A percentile compares a stretch with the other conserved stretches of the same genome.
phyloP scores from a whole-genome alignment of 176 grass and related monocot species.

The Hordeum vulgare region MorexV3_pseudomolecules_assembly NC_058521.1:4810748-4811247 shows the following conservation, averaged over 20 bases:
- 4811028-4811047: not conserved
- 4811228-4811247: slow-evolving; percentile 88
- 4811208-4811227: slow-evolving; percentile 92
- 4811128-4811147: not conserved
- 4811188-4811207: slow-evolving; percentile 80
- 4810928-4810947: not conserved
- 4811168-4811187: slow-evolving; percentile 53
- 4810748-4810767: not conserved
- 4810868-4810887: not conserved
- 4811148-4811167: not conserved
- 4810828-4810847: slow-evolving; percentile 14
- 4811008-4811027: not conserved
- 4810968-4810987: not conserved
- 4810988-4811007: not conserved
- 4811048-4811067: not conserved
- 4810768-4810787: not conserved
- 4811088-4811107: not conserved
- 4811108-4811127: not conserved
- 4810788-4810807: not conserved
- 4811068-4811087: not conserved
- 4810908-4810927: not conserved
- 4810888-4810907: not conserved
- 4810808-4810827: not conserved
- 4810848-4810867: not conserved
- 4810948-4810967: not conserved